Evolutionary conservation across 2,329 filamentous ascomycete genomes (phyloP), one percentile per base, ranked within the genome.

Genomic region (Trichoderma atroviride): DNA sequence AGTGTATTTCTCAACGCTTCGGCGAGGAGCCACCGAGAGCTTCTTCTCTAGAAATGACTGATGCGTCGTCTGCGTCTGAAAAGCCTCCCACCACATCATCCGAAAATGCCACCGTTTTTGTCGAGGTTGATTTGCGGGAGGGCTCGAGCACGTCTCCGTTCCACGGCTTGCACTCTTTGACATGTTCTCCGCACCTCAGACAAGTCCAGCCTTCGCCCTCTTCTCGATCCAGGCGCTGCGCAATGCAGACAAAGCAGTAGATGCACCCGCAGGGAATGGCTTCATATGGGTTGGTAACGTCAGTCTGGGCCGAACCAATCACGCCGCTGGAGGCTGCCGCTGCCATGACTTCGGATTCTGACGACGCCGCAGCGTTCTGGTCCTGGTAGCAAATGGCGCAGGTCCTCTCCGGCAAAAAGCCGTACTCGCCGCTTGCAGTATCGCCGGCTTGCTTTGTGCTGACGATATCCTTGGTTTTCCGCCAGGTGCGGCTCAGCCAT

Each of bases 301-400:
- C 96, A 0, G 94, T 97, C 73, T 94, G 91, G 7, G 93, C 92
- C 22, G 92, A 96, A 22, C 94, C 95, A 53, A 96, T 86, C 13
- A 97, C 91, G 16, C 94, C 94, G 70, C 90, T 89, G 5, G 89
- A 89, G 13, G 88, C 86, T 2, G 89, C 87, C 0, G 89, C 88
- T 0, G 91, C 89, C 73, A 97, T 83, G 4, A 94, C 83, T 73
- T 97, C 93, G 57, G 87, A 89, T 80, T 96, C 94, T 2, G 88
- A 89, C 1, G 88, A 87, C 0, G 89, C 85, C 2, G 82, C 81
- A 11, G 92, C 87, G 77, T 96, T 97, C 78, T 97, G 93, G 74
- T 97, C 94, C 75, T 94, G 90, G 79, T 98, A 98, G 82, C 96
- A 99, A 72, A 99, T 97, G 61, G 94, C 94, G 79, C 96, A 99